phyloP scores from a whole-genome alignment of 306 rosid genomes.

The Myrica gale region DNA sequence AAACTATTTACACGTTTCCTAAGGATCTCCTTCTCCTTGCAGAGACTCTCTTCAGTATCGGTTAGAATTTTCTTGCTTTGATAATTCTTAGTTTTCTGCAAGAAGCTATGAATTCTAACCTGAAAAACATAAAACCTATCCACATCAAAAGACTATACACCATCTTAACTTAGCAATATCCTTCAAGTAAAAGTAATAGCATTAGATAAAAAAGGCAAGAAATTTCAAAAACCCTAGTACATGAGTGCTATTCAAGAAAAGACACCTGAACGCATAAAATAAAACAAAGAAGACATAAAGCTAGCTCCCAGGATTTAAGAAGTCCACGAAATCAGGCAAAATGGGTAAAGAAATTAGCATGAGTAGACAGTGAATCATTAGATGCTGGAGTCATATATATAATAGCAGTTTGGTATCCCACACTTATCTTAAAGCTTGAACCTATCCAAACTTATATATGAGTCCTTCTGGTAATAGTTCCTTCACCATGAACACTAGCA shows the following conservation, averaged over 20 bases:
- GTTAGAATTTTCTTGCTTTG: conserved; percentile 39
- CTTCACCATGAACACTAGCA: background rate
- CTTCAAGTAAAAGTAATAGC: background rate
- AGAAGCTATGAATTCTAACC: conserved; percentile 63
- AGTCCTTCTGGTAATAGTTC: background rate
- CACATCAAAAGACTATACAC: background rate
- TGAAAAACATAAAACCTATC: conserved; percentile 13
- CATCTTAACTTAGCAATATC: background rate
- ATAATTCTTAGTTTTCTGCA: conserved; percentile 56
- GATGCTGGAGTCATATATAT: background rate
- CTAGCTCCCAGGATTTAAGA: background rate
- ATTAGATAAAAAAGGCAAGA: background rate
- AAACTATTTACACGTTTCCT: conserved; percentile 61
- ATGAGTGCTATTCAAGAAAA: background rate
- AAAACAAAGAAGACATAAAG: background rate
- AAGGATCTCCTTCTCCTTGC: conserved; percentile 56
- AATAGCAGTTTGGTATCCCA: background rate
- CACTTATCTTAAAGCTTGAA: background rate
- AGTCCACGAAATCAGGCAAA: background rate
- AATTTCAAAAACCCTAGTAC: background rate
- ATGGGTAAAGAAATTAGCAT: background rate
- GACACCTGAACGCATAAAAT: background rate
- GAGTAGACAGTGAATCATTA: background rate
- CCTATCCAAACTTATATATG: background rate
- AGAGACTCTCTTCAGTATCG: conserved; percentile 38